Evolutionary conservation across 495 filamentous ascomycete species (phyloP).

Genomic region (Antarctomyces pellizariae): DNA sequence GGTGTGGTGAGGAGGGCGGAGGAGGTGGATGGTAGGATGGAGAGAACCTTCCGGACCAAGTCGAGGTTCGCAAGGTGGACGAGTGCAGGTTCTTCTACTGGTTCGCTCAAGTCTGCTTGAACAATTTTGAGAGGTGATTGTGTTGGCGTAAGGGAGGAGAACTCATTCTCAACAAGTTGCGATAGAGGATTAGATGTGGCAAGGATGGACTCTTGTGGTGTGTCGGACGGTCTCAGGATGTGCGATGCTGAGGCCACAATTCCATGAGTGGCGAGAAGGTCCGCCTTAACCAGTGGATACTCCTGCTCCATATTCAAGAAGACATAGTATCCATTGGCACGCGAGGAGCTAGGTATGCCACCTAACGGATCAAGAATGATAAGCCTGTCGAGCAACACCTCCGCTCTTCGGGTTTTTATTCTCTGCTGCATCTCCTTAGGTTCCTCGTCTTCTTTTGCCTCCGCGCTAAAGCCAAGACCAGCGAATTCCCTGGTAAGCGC

Average conservation of each 20-base stretch:
- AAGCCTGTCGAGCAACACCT: conserved; percentile 55
- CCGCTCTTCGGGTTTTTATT: conserved; percentile 22
- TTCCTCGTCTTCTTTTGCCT: conserved; percentile 18
- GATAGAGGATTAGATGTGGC: conserved; percentile 23
- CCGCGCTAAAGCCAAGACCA: conserved; percentile 22
- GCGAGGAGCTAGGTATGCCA: conserved; percentile 52
- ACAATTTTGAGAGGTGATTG: too few species aligned
- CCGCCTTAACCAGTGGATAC: conserved; percentile 36
- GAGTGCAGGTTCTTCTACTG: conserved; percentile 1
- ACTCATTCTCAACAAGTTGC: conserved; percentile 19
- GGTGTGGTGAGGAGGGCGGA: conserved; percentile 79
- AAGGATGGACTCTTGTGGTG: conserved; percentile 5
- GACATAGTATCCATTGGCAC: conserved; percentile 48
- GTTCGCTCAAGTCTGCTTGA: too few species aligned
- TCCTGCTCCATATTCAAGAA: conserved; percentile 95
- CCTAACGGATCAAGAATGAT: conserved; percentile 78
- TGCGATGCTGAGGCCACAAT: too few species aligned
- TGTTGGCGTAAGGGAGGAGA: too few species aligned
- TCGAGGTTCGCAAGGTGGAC: conserved; percentile 50
- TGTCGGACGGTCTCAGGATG: too few species aligned
- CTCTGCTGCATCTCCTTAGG: conserved; percentile 19
- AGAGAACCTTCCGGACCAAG: conserved; percentile 39
- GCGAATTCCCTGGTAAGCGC: conserved; percentile 52
- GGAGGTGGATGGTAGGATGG: conserved; percentile 61
- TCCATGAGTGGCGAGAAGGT: too few species aligned